Evolutionary conservation across 2,329 filamentous ascomycete species (phyloP), one percentile per base, ranked within the genome.

Genomic region (Onygena corvina): DNA sequence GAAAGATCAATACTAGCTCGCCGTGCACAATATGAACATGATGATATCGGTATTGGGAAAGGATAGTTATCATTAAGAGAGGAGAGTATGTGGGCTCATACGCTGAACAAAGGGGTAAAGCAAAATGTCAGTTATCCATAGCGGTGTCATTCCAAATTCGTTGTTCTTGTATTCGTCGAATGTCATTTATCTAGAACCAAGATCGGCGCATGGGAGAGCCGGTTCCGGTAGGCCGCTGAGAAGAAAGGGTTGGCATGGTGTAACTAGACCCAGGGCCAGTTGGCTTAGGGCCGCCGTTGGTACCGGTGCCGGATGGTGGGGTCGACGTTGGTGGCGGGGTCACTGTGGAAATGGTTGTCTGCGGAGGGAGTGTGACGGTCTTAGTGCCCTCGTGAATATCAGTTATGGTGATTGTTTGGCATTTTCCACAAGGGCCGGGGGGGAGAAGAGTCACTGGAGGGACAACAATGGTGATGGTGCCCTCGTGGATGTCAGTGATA

Each of bases 401-500:
- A 8, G 30, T 36, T 27, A 34, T 29, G 25, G 45, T 47, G 14
- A 27, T 34, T 21, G 30, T 35, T 12, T 33, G 45, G 9, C 45
- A 34, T 23, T 3, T 20, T 21, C 16, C 23, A 8, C n/a, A 47
- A 12, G 11, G 20, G 25, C 20, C 30, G 16, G 35, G 31, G 1
- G 49, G 30, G 14, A 29, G 35, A 16, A 38, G 12, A 20, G 48
- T 50, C 27, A 20, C 23, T 2, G 51, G 51, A 4, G 60, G 61
- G 38, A 63, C 48, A 5, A 61, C 58, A 31, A 62, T 59, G n/a
- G 60, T 62, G 14, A 51, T 58, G 1, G 57, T 56, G 25, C 47
- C 36, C 5, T 58, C 57, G 16, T 54, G 47, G n/a, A 58, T 55
- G 47, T 61, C 56, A 31, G 57, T 59, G 48, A 58, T 57, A 16